Evolutionary conservation across 305 asterid species (phyloP).

Genomic region (Vinca major): DNA sequence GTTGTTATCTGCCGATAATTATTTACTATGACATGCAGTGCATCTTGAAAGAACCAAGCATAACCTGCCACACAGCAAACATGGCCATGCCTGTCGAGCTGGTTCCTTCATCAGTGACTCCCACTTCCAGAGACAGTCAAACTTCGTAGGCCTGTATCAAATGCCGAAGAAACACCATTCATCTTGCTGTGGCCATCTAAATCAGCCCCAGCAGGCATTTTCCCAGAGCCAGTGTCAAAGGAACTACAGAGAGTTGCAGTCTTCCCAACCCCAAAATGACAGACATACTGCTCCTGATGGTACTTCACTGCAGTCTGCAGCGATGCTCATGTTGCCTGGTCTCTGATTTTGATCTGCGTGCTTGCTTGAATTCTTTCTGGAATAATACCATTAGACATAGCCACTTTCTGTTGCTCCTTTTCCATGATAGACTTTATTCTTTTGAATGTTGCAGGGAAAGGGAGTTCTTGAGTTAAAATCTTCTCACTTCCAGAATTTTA

Average conservation of each 20-base stretch:
- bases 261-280: conserved; percentile 17
- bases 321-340: background rate
- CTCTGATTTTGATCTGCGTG: background rate
- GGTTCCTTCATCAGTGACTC: conserved; percentile 18
- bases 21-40: conserved; percentile 13
- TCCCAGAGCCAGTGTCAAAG: conserved; percentile 14
- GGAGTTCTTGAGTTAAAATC: background rate
- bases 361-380: background rate
- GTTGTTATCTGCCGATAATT: background rate
- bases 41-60: conserved; percentile 14
- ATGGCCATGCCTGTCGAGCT: conserved; percentile 14
- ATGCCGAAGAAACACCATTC: conserved; percentile 14
- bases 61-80: conserved; percentile 14
- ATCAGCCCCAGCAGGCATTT: conserved; percentile 17
- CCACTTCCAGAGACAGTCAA: conserved; percentile 15
- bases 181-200: conserved; percentile 19
- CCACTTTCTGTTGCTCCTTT: background rate
- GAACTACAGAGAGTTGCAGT: conserved; percentile 17
- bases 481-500: background rate
- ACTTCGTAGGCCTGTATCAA: conserved; percentile 10
- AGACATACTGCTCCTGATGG: conserved; percentile 13
- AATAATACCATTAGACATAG: background rate
- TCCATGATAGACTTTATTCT: background rate
- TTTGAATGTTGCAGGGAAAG: background rate
- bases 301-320: background rate